Conservation (phyloP, 331 rosid species). For the Arachis monticola region DNA sequence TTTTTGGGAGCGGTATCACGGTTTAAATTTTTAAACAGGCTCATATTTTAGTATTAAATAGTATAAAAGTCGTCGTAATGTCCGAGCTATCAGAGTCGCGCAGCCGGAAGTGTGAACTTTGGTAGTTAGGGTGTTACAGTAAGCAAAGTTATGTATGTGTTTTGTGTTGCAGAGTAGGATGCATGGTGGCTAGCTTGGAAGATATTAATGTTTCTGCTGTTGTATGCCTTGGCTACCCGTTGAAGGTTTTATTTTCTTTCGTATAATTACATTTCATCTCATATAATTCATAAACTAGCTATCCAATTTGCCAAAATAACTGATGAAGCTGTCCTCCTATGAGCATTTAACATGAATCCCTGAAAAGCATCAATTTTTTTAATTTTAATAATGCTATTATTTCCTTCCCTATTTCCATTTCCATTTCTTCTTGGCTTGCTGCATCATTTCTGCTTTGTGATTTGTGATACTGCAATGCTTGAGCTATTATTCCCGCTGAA, state of each 20-base stretch:
- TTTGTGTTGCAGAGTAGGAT: conserved; percentile 70
- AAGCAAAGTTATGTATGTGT: conserved; percentile 13
- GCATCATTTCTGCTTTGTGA: neutral
- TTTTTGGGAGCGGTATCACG: too few relatives aligned
- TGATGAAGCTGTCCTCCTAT: conserved; percentile 21
- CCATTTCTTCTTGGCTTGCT: conserved; percentile 14
- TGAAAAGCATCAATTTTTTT: neutral
- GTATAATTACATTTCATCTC: conserved; percentile 28
- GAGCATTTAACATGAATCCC: neutral
- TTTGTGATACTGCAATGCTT: neutral
- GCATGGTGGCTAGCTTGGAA: conserved; percentile 62
- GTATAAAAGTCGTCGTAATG: too few relatives aligned
- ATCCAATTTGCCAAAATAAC: neutral
- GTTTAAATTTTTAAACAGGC: too few relatives aligned
- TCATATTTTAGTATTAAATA: too few relatives aligned
- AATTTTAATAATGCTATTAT: neutral
- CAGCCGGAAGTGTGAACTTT: too few relatives aligned
- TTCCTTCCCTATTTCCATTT: neutral
- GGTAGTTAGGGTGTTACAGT: conserved; percentile 86
- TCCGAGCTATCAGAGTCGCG: too few relatives aligned
- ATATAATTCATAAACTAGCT: neutral
- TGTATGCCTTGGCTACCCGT: conserved; percentile 87
- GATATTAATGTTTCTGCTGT: conserved; percentile 71
- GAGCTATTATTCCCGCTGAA: conserved; percentile 3
- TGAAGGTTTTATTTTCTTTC: conserved; percentile 61